phyloP scores from a whole-genome alignment of 164 flowering plant species.

The Litsea cubeba region DNA sequence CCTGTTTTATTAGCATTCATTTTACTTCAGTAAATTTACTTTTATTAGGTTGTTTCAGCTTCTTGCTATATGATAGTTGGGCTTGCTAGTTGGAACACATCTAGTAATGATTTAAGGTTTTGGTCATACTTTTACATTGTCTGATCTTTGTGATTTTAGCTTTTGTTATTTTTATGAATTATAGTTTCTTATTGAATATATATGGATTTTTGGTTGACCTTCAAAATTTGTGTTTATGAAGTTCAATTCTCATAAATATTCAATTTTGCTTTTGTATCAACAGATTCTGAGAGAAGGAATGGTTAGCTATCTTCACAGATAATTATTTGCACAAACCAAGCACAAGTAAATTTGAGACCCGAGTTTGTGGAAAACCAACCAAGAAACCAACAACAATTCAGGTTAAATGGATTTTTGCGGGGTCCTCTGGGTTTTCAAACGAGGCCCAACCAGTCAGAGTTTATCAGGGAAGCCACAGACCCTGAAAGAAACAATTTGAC shows the following conservation, averaged over 20 bases:
- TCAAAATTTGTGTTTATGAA: neutral
- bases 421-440: constrained; percentile 33
- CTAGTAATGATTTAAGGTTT: neutral
- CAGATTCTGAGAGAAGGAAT: constrained; percentile 40
- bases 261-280: constrained; percentile 2
- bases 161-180: neutral
- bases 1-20: neutral
- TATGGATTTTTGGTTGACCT: neutral
- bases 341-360: constrained; percentile 32
- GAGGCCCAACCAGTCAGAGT: constrained; percentile 37
- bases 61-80: neutral
- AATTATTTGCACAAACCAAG: constrained; percentile 29
- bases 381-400: constrained; percentile 28
- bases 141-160: neutral
- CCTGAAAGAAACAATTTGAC: constrained; percentile 32
- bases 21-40: neutral
- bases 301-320: constrained; percentile 26
- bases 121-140: neutral
- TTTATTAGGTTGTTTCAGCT: neutral
- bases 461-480: constrained; percentile 35
- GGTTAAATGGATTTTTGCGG: constrained; percentile 41
- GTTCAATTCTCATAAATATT: neutral
- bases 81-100: neutral
- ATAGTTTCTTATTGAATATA: neutral
- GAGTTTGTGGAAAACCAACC: constrained; percentile 32